Evolutionary conservation across 768 basidiomycete genomes (phyloP).

Genomic region (Daedaleopsis nitida): DNA sequence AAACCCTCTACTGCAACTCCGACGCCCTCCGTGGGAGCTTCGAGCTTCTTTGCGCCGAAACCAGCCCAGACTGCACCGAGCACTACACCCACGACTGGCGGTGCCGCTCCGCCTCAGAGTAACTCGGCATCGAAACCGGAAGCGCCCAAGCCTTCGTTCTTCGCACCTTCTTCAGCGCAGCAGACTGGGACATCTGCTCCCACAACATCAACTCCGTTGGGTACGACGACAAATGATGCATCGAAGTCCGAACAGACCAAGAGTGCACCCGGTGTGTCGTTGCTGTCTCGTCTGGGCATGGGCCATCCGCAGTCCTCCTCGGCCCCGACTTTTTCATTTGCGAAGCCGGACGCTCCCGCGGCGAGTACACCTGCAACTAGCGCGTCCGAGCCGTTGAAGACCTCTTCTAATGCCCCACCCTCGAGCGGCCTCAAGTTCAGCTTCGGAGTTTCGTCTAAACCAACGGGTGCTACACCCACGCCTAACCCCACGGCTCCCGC

Average conservation of each 20-base stretch:
- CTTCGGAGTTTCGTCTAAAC: conserved; percentile 12
- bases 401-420: neutral
- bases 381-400: neutral
- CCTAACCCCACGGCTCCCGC: conserved; percentile 1
- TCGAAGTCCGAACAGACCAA: conserved; percentile 6
- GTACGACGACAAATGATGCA: neutral
- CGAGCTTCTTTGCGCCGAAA: conserved; percentile 16
- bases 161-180: conserved; percentile 2
- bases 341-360: neutral
- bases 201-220: neutral
- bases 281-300: conserved; percentile 20
- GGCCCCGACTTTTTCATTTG: conserved; percentile 7
- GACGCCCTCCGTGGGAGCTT: conserved; percentile 8
- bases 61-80: neutral
- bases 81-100: neutral
- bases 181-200: neutral
- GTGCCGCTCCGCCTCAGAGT: conserved; percentile 12
- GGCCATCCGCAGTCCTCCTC: conserved; percentile 7
- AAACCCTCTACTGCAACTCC: conserved; percentile 26
- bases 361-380: neutral
- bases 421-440: conserved; percentile 16
- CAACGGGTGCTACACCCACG: neutral
- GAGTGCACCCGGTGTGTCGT: conserved; percentile 7
- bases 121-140: conserved; percentile 7
- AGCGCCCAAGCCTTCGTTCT: conserved; percentile 2